Conservation (phyloP, 106 monocot species). For the Dioscorea alata region DNA sequence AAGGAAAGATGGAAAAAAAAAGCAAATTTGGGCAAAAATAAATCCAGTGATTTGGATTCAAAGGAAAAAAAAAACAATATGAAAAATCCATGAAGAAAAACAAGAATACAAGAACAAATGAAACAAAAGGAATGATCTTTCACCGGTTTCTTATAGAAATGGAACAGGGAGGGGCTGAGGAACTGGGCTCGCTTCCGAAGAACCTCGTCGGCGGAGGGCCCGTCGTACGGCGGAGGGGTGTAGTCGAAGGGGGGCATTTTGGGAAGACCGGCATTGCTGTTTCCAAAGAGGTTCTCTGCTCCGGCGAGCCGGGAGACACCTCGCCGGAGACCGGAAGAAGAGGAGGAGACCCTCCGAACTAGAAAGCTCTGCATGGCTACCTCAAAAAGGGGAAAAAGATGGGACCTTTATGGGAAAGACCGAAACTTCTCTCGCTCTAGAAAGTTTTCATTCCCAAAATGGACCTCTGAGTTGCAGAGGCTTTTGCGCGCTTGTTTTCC, state of each 20-base stretch:
- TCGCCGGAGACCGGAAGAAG: not conserved
- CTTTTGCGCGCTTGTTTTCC: not conserved
- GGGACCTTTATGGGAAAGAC: not conserved
- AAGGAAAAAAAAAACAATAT: too few relatives aligned
- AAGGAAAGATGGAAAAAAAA: too few relatives aligned
- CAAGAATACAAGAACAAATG: not conserved
- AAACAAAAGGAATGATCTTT: not conserved
- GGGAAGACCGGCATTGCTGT: conserved; percentile 30
- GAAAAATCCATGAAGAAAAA: not conserved
- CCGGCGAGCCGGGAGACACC: conserved; percentile 19
- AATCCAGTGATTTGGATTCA: too few relatives aligned
- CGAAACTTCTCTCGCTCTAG: not conserved
- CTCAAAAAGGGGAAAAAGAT: not conserved
- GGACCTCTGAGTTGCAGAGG: not conserved
- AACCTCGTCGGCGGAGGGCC: conserved; percentile 66
- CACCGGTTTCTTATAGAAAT: conserved; percentile 82
- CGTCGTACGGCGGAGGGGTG: conserved; percentile 64
- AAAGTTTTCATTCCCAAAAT: not conserved
- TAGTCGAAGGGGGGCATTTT: conserved; percentile 77
- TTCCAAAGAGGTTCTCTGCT: not conserved
- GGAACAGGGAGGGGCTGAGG: conserved; percentile 81
- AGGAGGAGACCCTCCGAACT: conserved; percentile 9
- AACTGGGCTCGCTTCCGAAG: conserved; percentile 52
- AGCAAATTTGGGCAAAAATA: too few relatives aligned
- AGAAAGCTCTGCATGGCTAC: conserved; percentile 27